Conservation (phyloP, 2,329 filamentous ascomycete genomes). For the Aspergillus sclerotialis region DNA sequence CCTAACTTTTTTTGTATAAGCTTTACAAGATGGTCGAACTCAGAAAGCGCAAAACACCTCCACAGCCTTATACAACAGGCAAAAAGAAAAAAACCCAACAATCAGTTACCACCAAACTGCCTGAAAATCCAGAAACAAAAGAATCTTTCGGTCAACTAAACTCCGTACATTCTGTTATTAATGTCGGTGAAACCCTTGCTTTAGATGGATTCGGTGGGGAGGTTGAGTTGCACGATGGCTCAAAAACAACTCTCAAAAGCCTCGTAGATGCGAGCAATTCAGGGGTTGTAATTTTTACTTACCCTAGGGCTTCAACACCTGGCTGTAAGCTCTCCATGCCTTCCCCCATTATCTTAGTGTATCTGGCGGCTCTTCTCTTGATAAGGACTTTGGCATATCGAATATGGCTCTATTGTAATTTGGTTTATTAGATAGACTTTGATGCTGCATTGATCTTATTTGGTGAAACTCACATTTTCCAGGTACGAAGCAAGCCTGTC, state of each 20-base stretch:
- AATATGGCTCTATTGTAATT: not conserved
- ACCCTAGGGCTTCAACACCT: conserved; percentile 88
- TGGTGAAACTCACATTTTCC: conserved; percentile 8
- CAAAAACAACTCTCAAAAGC: conserved; percentile 69
- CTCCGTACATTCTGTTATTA: conserved; percentile 12
- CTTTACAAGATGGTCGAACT: conserved; percentile 56
- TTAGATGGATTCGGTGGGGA: conserved; percentile 57
- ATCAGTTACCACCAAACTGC: conserved; percentile 21
- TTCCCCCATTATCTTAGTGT: not conserved
- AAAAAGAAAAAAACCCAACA: conserved; percentile 24
- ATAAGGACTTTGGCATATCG: not conserved
- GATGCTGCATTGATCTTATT: conserved; percentile 1
- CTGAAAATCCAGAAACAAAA: conserved; percentile 24
- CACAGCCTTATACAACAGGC: conserved; percentile 33
- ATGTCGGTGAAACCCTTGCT: conserved; percentile 46
- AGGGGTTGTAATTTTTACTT: conserved; percentile 89
- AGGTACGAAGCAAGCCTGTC: conserved; percentile 90
- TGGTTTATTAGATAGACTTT: not conserved
- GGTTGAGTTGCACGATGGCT: conserved; percentile 77
- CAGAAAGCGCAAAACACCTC: conserved; percentile 54
- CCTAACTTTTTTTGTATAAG: too few relatives aligned
- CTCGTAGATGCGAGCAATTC: conserved; percentile 76
- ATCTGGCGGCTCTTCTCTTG: not conserved
- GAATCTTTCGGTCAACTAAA: conserved; percentile 13
- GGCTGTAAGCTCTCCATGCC: conserved; percentile 62